Conservation (phyloP, 2,329 filamentous ascomycete species). For the Scortechinia acanthostroma region DNA sequence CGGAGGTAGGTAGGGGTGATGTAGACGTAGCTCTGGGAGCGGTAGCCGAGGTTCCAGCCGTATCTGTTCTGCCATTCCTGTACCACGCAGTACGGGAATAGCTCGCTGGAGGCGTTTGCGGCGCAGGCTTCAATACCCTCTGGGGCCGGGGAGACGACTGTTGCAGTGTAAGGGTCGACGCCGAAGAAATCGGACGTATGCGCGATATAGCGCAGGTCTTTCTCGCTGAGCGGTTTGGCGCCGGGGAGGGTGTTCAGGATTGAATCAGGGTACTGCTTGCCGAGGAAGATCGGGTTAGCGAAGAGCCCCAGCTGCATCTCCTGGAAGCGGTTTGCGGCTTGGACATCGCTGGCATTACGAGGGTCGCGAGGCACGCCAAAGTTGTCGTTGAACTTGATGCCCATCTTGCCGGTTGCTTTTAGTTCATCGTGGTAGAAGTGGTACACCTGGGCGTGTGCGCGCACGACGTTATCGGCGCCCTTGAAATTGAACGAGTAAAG, state of each 20-base stretch:
- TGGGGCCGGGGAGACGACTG: conserved; percentile 37
- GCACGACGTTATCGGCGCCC: conserved; percentile 28
- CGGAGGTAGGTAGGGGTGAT: conserved; percentile 50
- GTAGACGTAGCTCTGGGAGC: conserved; percentile 46
- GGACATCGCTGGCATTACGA: conserved; percentile 26
- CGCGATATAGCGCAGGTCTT: conserved; percentile 37
- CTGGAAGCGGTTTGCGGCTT: conserved; percentile 35
- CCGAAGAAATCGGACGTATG: conserved; percentile 45
- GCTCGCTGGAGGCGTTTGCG: conserved; percentile 28
- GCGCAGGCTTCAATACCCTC: conserved; percentile 38
- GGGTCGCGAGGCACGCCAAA: conserved; percentile 38
- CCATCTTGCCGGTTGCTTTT: conserved; percentile 37
- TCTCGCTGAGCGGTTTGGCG: conserved; percentile 33
- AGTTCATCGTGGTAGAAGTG: conserved; percentile 47
- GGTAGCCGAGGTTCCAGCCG: conserved; percentile 52
- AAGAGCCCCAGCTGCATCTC: conserved; percentile 38
- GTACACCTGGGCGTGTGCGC: conserved; percentile 37
- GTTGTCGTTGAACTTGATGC: conserved; percentile 39
- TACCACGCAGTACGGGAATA: conserved; percentile 43
- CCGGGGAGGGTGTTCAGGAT: conserved; percentile 33
- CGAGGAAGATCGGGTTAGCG: conserved; percentile 42
- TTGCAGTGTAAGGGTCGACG: conserved; percentile 50
- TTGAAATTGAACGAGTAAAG: conserved; percentile 28
- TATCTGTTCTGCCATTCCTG: conserved; percentile 33
- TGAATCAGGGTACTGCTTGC: conserved; percentile 37